phyloP scores from a whole-genome alignment of 163 green algal genomes.

The Chlorella variabilis region DNA sequence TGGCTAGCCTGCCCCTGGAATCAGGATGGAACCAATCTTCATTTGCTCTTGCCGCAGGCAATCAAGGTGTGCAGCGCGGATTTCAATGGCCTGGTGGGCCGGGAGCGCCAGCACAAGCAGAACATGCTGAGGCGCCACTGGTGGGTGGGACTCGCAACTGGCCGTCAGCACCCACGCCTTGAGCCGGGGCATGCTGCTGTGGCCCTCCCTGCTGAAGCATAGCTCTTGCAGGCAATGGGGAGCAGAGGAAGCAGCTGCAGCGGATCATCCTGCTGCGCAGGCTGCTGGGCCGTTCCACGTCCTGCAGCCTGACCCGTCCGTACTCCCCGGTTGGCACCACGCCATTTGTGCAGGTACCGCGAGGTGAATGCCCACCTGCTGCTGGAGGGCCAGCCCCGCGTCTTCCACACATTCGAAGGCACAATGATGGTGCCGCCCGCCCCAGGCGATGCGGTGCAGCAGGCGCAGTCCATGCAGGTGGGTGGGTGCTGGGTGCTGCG shows the following conservation, averaged over 20 bases:
- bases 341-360: not conserved
- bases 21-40: too few species aligned
- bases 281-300: too few species aligned
- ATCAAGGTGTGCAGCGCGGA: slow-evolving; percentile 24
- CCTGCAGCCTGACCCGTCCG: too few species aligned
- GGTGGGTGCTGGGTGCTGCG: too few species aligned
- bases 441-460: not conserved
- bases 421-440: not conserved
- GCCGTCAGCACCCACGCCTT: too few species aligned
- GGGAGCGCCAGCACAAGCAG: not conserved
- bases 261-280: too few species aligned
- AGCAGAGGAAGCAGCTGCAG: too few species aligned
- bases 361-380: slow-evolving; percentile 29
- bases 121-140: not conserved
- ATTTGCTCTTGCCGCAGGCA: too few species aligned
- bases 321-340: not conserved
- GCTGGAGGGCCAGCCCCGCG: slow-evolving; percentile 11
- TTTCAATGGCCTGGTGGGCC: not conserved
- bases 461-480: not conserved
- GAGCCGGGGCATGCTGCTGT: too few species aligned
- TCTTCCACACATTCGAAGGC: slow-evolving; percentile 21
- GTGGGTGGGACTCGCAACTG: not conserved
- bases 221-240: too few species aligned
- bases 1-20: too few species aligned
- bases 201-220: too few species aligned